Evolutionary conservation across 495 filamentous ascomycete species (phyloP), one percentile per base, ranked within the genome.

Genomic region (Aspergillus hancockii): DNA sequence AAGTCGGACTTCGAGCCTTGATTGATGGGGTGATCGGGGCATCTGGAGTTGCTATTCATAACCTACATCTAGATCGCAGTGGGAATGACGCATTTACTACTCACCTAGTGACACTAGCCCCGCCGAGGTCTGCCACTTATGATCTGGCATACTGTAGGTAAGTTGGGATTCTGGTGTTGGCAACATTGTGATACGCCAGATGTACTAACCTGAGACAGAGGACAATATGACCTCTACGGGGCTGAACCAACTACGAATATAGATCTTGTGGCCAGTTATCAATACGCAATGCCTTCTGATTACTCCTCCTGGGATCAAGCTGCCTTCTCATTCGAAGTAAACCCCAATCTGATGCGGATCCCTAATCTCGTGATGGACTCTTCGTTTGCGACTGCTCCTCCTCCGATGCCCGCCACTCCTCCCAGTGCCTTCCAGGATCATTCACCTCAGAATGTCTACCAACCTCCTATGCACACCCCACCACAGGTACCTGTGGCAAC

Each of bases 161-260:
- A 78, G 87, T 81, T 32, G 10, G 5, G 36, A 31, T 4, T 47
- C 56, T 5, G 31, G 14, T 38, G 34, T 12, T 38, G 6, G 14
- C 34, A 8, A 3, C 14, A 3, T 38, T 38, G 8, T 59, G 63
- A 57, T 59, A 3, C 31, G 18, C 19, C 21, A n/a, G 3, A 23
- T 49, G 16, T 31, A 1, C 45, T 52, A 45, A 58, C 41, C 28
- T 18, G 30, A 47, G 14, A 31, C 55, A 90, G 87, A 36, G 92
- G 91, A 52, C 94, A 98, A 71, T 98, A 98, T 69, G 94, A 98
- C 73, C 80, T 98, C 19, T 98, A 98, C 77, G 90, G 84, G 63
- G 65, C 69, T 40, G 81, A 85, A 62, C 77, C 85, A 52, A 68
- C 83, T 43, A 64, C 78, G 31, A 75, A 81, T 52, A 74, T 80